Evolutionary conservation across 2,329 filamentous ascomycete species (phyloP).

Genomic region (Botrytis sinoallii): DNA sequence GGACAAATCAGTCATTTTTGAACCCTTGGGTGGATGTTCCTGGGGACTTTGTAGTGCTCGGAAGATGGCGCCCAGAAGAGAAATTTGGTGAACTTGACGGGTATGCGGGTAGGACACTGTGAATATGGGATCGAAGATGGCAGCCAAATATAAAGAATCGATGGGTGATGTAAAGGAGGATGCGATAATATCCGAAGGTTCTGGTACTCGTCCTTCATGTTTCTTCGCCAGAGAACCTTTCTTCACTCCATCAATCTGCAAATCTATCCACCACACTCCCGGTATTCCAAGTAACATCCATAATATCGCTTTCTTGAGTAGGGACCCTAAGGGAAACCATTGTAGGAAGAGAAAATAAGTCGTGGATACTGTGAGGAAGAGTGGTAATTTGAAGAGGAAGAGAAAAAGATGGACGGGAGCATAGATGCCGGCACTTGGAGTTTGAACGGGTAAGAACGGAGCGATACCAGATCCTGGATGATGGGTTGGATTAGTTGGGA

Average conservation of each 20-base stretch:
- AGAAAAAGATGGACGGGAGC: conserved; percentile 66
- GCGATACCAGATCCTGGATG: conserved; percentile 84
- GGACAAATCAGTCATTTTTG: conserved; percentile 57
- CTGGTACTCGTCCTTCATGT: conserved; percentile 70
- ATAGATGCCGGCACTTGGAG: conserved; percentile 60
- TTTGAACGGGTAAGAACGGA: conserved; percentile 82
- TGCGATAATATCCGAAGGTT: conserved; percentile 77
- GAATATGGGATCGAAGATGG: conserved; percentile 95
- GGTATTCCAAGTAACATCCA: conserved; percentile 87
- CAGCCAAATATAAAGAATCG: conserved; percentile 89
- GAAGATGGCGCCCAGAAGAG: conserved; percentile 70
- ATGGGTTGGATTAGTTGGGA: conserved; percentile 29
- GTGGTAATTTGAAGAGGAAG: conserved; percentile 75
- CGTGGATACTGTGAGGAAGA: conserved; percentile 65
- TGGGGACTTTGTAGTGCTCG: conserved; percentile 65
- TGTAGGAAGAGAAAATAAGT: conserved; percentile 80
- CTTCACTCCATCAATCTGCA: conserved; percentile 96
- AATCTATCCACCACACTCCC: conserved; percentile 96
- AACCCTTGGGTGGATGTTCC: conserved; percentile 44
- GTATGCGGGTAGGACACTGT: conserved; percentile 77
- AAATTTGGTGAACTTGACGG: conserved; percentile 70
- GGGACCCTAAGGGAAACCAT: conserved; percentile 68
- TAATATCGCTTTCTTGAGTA: conserved; percentile 76
- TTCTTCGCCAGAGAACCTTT: conserved; percentile 81
- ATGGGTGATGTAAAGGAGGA: conserved; percentile 90